Evolutionary conservation across 1,284 basidiomycete genomes (phyloP).

Genomic region (Naganishia sp.): DNA sequence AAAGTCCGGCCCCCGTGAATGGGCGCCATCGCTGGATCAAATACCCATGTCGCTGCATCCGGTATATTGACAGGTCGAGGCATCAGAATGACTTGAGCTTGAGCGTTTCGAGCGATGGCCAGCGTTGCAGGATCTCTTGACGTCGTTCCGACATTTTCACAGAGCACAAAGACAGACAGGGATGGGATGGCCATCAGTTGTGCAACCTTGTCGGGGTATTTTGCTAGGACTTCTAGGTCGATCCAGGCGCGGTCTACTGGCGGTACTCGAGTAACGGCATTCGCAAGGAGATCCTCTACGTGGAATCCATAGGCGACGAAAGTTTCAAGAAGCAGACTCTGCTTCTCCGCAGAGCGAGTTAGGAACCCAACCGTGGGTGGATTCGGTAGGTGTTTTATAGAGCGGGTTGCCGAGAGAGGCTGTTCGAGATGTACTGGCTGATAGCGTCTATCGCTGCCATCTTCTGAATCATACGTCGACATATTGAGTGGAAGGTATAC

Average conservation of each 20-base stretch:
- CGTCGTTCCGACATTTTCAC: constrained; percentile 1
- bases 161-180: constrained; percentile 9
- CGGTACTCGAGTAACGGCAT: neutral
- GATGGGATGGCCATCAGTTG: constrained; percentile 15
- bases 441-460: neutral
- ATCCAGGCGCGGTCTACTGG: constrained; percentile 20
- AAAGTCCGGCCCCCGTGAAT: constrained; percentile 1
- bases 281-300: constrained; percentile 11
- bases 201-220: constrained; percentile 5
- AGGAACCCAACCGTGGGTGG: constrained; percentile 5
- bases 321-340: constrained; percentile 14
- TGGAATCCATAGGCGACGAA: constrained; percentile 20
- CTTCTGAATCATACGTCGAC: neutral
- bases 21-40: neutral
- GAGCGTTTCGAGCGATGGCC: neutral
- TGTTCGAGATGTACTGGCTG: constrained; percentile 18
- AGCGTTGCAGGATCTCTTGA: neutral
- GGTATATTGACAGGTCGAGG: constrained; percentile 21
- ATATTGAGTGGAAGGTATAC: constrained; percentile 23
- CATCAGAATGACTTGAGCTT: constrained; percentile 18
- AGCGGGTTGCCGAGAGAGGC: constrained; percentile 7
- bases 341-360: constrained; percentile 16
- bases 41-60: constrained; percentile 11
- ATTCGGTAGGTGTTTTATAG: neutral
- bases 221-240: constrained; percentile 1